Evolutionary conservation across 2,329 filamentous ascomycete species (phyloP), one percentile per base, ranked within the genome.

Genomic region (Trichoderma semiorbis): DNA sequence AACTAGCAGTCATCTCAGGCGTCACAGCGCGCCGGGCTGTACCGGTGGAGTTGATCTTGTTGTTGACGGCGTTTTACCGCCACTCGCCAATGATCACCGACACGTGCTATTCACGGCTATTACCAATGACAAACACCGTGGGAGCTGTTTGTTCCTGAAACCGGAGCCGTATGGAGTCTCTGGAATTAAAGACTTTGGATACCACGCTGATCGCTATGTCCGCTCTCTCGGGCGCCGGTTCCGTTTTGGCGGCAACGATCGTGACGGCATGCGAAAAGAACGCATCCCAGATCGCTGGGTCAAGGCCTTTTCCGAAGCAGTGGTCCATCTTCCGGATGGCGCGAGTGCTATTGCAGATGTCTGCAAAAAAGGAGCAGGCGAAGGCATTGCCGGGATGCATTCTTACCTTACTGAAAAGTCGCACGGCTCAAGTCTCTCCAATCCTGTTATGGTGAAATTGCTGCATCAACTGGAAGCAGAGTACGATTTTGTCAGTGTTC

Each of bases 321-420:
- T 65, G 18, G 62, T 12, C 3, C 62, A 65, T 24, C 26, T 65
- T 14, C 62, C 62, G 7, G 62, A 65, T 34, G 62, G 39, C 12
- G 3, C 7, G 28, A 65, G 18, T 4, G 62, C 62, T 5, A 65
- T 65, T 53, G 10, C 39, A 24, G 62, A 65, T 2, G 62, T 65
- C 53, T 39, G 62, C 18, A 65, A 1, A 6, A 64, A 65, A 34
- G 62, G 62, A 16, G 28, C 28, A 16, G 62, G 62, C n/a, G 28
- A 65, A 18, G 62, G 62, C 5, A 65, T 65, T 65, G 62, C 62
- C 14, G 62, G 62, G 1, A 65, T 65, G 62, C 62, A 65, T 65
- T 43, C 39, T n/a, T 65, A 65, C 18, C 62, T 65, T 32, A 65
- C 62, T 1, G 3, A 12, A 24, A 65, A 65, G 28, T 16, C 14